A percentile compares a stretch with the other conserved stretches of the same genome.
Evolutionary conservation across 495 filamentous ascomycete species (phyloP).

Genomic region (Lophium mytilinum): DNA sequence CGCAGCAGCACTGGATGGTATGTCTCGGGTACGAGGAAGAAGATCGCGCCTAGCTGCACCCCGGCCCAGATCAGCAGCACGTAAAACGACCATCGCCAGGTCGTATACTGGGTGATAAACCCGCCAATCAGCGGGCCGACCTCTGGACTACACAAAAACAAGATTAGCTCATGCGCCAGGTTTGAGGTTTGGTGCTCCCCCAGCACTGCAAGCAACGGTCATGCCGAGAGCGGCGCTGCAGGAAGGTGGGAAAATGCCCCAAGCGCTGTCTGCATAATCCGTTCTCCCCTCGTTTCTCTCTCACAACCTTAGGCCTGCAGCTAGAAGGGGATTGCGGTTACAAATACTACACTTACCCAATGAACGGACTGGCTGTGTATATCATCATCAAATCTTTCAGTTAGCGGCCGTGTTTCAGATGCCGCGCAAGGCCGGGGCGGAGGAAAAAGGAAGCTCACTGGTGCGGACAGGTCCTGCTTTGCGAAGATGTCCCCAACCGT

Average conservation of each 20-base stretch:
- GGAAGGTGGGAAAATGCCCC: constrained; percentile 2
- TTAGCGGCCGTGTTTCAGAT: too few species aligned
- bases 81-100: constrained; percentile 91
- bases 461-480: constrained; percentile 61
- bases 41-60: constrained; percentile 51
- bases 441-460: constrained; percentile 14
- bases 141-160: constrained; percentile 43
- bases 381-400: constrained; percentile 52
- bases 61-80: constrained; percentile 75
- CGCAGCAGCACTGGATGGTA: constrained; percentile 74
- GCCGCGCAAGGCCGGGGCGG: too few species aligned
- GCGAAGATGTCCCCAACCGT: constrained; percentile 86
- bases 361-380: constrained; percentile 71
- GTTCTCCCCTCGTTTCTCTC: too few species aligned
- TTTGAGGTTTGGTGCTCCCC: constrained; percentile 38
- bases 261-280: too few species aligned
- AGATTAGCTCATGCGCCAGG: constrained; percentile 3
- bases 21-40: constrained; percentile 79
- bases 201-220: not conserved
- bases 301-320: too few species aligned
- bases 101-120: constrained; percentile 69
- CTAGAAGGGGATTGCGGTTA: too few species aligned
- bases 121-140: constrained; percentile 54
- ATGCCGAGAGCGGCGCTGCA: not conserved
- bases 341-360: constrained; percentile 39